A percentile compares a stretch with the other conserved stretches of the same genome.
These are phyloP conservation scores for Coemansia sp. DNA, from an alignment of 192 early-diverging fungal genomes.

Conservation along the genomic window DNA sequence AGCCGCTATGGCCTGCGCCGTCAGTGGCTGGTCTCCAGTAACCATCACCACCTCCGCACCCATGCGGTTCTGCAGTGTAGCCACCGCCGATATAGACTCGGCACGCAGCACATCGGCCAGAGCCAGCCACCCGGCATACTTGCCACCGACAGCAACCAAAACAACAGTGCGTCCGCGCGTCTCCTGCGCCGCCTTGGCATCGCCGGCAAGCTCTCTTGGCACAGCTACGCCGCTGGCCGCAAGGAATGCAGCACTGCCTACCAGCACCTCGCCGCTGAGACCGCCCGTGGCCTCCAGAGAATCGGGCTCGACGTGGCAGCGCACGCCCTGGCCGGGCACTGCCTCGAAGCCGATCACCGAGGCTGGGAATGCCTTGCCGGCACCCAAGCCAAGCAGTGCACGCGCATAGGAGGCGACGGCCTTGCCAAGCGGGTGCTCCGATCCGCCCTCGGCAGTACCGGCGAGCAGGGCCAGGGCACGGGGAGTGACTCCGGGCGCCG, in stretches of 20 bases:
- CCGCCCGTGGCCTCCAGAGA: constrained; percentile 1
- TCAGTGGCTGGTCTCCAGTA: constrained; percentile 87
- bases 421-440: constrained; percentile 91
- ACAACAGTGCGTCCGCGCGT: constrained; percentile 74
- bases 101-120: constrained; percentile 85
- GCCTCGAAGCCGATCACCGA: constrained; percentile 61
- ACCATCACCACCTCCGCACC: constrained; percentile 83
- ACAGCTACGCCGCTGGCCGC: constrained; percentile 45
- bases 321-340: constrained; percentile 66
- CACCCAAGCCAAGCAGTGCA: constrained; percentile 30
- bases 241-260: constrained; percentile 75
- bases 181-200: constrained; percentile 55
- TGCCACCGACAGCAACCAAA: constrained; percentile 62
- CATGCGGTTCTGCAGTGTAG: constrained; percentile 62
- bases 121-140: constrained; percentile 65
- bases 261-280: constrained; percentile 48
- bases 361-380: constrained; percentile 37
- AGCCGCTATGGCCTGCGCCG: constrained; percentile 76
- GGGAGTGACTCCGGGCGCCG: constrained; percentile 34
- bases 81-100: constrained; percentile 67
- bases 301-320: constrained; percentile 54
- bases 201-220: constrained; percentile 17
- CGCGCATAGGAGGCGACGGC: constrained; percentile 64
- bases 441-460: constrained; percentile 73
- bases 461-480: constrained; percentile 59